Percentiles rank a stretch among this genome's conserved stretches.
These are phyloP conservation scores for Flaveria bidentis DNA, from an alignment of 129 eudicot species.

Conservation along the genomic window DNA sequence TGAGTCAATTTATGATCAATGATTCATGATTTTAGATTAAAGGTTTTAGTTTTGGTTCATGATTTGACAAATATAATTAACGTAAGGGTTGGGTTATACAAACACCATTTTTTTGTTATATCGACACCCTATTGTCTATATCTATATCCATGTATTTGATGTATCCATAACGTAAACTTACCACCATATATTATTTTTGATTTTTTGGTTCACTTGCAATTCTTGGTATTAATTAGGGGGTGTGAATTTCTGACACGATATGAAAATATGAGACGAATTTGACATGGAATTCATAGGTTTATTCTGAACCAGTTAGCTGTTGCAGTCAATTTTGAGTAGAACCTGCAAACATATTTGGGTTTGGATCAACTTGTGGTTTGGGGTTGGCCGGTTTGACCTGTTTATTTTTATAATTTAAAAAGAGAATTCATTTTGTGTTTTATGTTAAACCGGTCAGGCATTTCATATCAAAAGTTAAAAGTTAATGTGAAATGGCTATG, in stretches of 20 bases:
- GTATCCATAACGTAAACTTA: neutral
- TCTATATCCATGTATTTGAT: no score
- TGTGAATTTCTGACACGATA: neutral
- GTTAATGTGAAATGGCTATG: neutral
- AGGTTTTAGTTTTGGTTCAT: neutral
- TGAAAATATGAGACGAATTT: neutral
- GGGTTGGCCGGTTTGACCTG: neutral
- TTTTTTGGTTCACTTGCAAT: neutral
- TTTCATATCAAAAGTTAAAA: no score
- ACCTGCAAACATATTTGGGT: neutral
- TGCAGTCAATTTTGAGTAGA: neutral
- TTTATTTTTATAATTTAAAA: no score
- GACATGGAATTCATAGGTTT: neutral
- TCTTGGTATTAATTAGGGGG: neutral
- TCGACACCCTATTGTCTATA: no score
- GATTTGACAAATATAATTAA: slow-evolving; percentile 4
- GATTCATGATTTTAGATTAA: neutral
- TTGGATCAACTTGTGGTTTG: neutral
- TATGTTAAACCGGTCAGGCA: neutral
- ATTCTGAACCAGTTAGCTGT: neutral
- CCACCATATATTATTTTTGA: neutral
- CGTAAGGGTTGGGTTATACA: no score
- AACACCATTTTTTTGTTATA: no score
- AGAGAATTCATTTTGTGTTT: no score
- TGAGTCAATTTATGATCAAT: neutral